phyloP scores from a whole-genome alignment of 306 rosid genomes.

The Prosopis cineraria region DNA sequence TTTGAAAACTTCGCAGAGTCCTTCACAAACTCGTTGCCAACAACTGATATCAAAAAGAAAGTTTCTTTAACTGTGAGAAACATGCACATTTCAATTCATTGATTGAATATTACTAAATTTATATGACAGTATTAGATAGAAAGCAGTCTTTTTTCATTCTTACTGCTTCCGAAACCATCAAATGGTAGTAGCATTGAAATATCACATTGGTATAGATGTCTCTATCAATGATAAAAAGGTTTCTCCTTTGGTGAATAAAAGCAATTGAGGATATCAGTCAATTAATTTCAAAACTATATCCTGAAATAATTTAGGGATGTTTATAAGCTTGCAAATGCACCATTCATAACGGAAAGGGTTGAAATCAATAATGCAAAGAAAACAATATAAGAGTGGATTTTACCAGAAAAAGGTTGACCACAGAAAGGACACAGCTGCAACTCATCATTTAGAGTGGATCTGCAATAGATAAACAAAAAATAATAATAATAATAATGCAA shows the following conservation, averaged over 20 bases:
- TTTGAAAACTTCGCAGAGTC: conserved; percentile 81
- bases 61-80: conserved; percentile 31
- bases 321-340: not conserved
- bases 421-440: conserved; percentile 92
- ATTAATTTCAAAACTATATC: conserved; percentile 19
- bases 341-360: not conserved
- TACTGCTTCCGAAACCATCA: not conserved
- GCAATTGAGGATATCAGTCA: not conserved
- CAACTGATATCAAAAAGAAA: conserved; percentile 56
- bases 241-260: not conserved
- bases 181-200: not conserved
- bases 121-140: not conserved
- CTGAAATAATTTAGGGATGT: not conserved
- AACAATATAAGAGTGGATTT: conserved; percentile 1
- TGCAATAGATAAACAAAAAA: conserved; percentile 41
- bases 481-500: not conserved
- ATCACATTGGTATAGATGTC: not conserved
- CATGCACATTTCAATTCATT: not conserved
- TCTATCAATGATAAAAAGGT: not conserved
- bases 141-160: conserved; percentile 6
- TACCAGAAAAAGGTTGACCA: conserved; percentile 92
- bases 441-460: conserved; percentile 78
- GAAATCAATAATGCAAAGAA: not conserved
- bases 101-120: conserved; percentile 1
- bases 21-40: conserved; percentile 78